Evolutionary conservation across 1,284 basidiomycete species (phyloP).

Genomic region (Trametes versicolor): DNA sequence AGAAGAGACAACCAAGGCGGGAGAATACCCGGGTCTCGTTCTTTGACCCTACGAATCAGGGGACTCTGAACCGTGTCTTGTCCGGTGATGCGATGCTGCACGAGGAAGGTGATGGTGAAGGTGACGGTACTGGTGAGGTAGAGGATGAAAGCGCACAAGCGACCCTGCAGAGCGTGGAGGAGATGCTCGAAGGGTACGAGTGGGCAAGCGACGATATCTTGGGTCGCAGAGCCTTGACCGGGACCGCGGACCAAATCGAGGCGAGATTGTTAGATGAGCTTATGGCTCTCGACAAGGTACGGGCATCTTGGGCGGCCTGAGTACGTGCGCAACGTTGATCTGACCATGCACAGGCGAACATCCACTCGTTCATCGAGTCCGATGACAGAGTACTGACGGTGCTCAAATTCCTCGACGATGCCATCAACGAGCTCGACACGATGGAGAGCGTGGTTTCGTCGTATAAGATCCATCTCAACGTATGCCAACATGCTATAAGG

Average conservation of each 20-base stretch:
- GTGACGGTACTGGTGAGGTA: constrained; percentile 64
- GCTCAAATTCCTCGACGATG: constrained; percentile 89
- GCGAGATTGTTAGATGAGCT: constrained; percentile 88
- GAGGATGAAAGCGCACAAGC: constrained; percentile 82
- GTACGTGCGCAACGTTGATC: constrained; percentile 2
- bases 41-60: constrained; percentile 82
- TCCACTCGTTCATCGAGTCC: constrained; percentile 96
- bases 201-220: constrained; percentile 85
- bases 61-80: constrained; percentile 77
- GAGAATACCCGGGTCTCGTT: constrained; percentile 80
- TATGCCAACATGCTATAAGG: constrained; percentile 50
- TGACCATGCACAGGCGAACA: constrained; percentile 80
- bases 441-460: constrained; percentile 89
- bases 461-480: constrained; percentile 95
- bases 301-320: constrained; percentile 25
- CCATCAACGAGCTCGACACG: constrained; percentile 84
- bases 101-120: constrained; percentile 45
- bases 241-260: constrained; percentile 90
- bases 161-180: constrained; percentile 91
- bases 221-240: constrained; percentile 66
- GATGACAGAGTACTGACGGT: constrained; percentile 91
- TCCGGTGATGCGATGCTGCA: constrained; percentile 52
- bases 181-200: constrained; percentile 98
- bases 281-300: constrained; percentile 89
- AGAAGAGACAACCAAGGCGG: constrained; percentile 49